These are phyloP conservation scores for Ceriops decandra DNA, from an alignment of 345 rosid genomes.

Conservation along the genomic window DNA sequence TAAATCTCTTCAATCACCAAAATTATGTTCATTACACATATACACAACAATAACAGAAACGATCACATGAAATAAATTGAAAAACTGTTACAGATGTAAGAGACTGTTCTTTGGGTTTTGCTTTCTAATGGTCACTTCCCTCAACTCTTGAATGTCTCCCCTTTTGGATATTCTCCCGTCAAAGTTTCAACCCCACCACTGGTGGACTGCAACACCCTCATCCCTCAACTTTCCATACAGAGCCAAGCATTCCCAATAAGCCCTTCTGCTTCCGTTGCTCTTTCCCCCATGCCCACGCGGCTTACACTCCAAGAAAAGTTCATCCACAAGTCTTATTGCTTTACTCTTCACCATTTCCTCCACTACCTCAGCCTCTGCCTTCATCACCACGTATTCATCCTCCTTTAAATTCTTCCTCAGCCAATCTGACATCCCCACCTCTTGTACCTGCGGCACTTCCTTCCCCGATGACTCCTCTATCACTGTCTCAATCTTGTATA, in stretches of 20 bases:
- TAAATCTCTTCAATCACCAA: no score
- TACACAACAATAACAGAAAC: no score
- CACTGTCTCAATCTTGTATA: slow-evolving; percentile 60
- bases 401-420: slow-evolving; percentile 56
- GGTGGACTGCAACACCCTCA: slow-evolving; percentile 78
- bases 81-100: no score
- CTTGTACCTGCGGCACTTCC: slow-evolving; percentile 18
- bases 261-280: slow-evolving; percentile 41
- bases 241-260: slow-evolving; percentile 85
- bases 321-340: slow-evolving; percentile 61
- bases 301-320: slow-evolving; percentile 83
- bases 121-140: no score
- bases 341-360: slow-evolving; percentile 65
- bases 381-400: slow-evolving; percentile 75
- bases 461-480: slow-evolving; percentile 22
- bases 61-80: no score
- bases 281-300: slow-evolving; percentile 41
- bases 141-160: no score
- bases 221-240: slow-evolving; percentile 71
- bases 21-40: no score
- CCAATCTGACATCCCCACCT: slow-evolving; percentile 64
- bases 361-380: slow-evolving; percentile 72
- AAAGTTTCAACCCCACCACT: slow-evolving; percentile 65
- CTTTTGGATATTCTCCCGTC: no score
- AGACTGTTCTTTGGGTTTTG: no score